A percentile compares a stretch with the other conserved stretches of the same genome.
Evolutionary conservation across 306 rosid genomes (phyloP).

Genomic region (Dalbergia oliveri): DNA sequence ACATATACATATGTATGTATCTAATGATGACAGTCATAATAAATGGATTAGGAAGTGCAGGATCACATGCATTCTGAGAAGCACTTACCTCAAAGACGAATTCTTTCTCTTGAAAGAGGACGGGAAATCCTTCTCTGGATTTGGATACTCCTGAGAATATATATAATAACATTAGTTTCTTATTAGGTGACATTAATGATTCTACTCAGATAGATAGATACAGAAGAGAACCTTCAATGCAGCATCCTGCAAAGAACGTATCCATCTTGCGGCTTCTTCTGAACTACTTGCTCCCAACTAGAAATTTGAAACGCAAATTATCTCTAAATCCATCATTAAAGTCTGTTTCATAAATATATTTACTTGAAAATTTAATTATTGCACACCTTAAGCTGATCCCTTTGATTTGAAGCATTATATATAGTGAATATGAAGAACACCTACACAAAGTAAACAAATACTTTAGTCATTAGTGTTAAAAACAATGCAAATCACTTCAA

Average conservation of each 20-base stretch:
- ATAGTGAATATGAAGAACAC: constrained; percentile 75
- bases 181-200: constrained; percentile 34
- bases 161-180: constrained; percentile 39
- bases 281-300: constrained; percentile 92
- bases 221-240: constrained; percentile 69
- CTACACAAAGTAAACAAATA: constrained; percentile 59
- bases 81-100: constrained; percentile 65
- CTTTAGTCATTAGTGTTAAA: neutral
- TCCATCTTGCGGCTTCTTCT: constrained; percentile 95
- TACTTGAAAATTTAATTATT: constrained; percentile 32
- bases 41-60: neutral
- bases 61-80: neutral
- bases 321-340: constrained; percentile 34
- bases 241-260: constrained; percentile 73
- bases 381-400: constrained; percentile 83
- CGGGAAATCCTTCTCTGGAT: constrained; percentile 52
- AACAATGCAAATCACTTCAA: neutral
- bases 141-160: constrained; percentile 62
- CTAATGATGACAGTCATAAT: neutral
- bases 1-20: neutral
- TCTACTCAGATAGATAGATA: constrained; percentile 17
- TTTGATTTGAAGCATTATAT: constrained; percentile 70
- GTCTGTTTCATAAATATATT: neutral
- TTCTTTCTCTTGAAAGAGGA: constrained; percentile 51
- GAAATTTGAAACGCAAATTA: constrained; percentile 38